Conservation (phyloP, 768 basidiomycete genomes). For the Lactarius indigo region DNA sequence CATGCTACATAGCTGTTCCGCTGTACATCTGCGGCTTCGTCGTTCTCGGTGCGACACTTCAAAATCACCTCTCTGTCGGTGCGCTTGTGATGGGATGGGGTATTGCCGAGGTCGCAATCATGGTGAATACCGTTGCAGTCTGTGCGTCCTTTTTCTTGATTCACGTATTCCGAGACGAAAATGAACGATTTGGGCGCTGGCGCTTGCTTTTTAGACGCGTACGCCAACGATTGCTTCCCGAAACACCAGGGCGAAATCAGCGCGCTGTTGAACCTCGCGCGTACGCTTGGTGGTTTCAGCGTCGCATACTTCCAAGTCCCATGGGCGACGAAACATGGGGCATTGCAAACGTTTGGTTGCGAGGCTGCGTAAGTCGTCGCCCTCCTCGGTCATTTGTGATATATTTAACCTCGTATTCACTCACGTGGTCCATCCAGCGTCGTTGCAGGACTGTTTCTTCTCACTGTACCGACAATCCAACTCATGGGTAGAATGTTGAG, state of each 20-base stretch:
- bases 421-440: slow-evolving; percentile 34
- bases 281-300: slow-evolving; percentile 56
- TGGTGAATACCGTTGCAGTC: slow-evolving; percentile 61
- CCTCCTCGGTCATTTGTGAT: not conserved
- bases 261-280: slow-evolving; percentile 54
- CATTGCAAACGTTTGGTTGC: slow-evolving; percentile 57
- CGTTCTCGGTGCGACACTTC: slow-evolving; percentile 50
- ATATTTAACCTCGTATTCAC: not conserved
- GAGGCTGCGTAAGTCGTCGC: slow-evolving; percentile 52
- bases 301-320: slow-evolving; percentile 67
- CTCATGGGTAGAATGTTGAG: slow-evolving; percentile 44
- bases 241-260: slow-evolving; percentile 57
- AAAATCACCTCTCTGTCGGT: slow-evolving; percentile 49
- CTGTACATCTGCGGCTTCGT: slow-evolving; percentile 63
- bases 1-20: slow-evolving; percentile 55
- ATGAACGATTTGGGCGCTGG: no score
- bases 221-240: slow-evolving; percentile 50
- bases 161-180: not conserved
- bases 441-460: slow-evolving; percentile 47
- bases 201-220: slow-evolving; percentile 39
- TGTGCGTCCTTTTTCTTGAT: slow-evolving; percentile 40
- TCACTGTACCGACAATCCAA: slow-evolving; percentile 51
- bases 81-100: slow-evolving; percentile 68
- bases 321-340: slow-evolving; percentile 58
- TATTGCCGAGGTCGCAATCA: slow-evolving; percentile 50